Base-by-base conservation (phyloP, 495 filamentous ascomycete species). In the Penicillium mononematosum region DNA sequence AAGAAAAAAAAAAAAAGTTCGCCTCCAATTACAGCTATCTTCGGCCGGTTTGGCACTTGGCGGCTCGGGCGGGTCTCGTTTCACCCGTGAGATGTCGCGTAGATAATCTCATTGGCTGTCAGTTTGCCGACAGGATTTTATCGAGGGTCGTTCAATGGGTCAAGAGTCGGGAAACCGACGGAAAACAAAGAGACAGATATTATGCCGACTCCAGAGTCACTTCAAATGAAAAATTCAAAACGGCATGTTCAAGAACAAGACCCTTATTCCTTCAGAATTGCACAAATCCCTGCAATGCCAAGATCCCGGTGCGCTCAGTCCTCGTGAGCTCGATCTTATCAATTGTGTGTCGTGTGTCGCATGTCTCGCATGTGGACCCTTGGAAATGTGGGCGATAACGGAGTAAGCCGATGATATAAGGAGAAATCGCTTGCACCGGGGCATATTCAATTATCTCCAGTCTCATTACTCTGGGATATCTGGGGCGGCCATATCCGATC, bases 1-100 rank as follows among this genome's bases (percentile, higher is more conserved):
- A 67, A 65, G 56, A 45, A 25, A n/a, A 51, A 31, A 46, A 61
- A 65, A 59, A 55, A 62, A 59, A 60, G 60, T 48, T 59, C 51
- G 39, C 47, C 55, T 57, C 47, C 46, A 29, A 41, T 55, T 41
- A 8, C 39, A 41, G 31, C 25, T 55, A 59, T 54, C 57, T 61
- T 55, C 64, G 53, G 36, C 16, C 6, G 8, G 46, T 45, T 39
- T 16, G 20, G 38, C 49, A 1, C 65, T 70, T 69, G 66, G 61
- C 68, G 47, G 4, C 67, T 64, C 68, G 59, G 62, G 58, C 36
- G 56, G 45, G 46, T 24, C 17, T n/a, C 10, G 11, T 25, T 27
- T 46, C 22, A 11, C 16, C 52, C 47, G 36, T n/a, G 22, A 46
- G 3, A 29, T 10, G 45, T 45, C 53, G 53, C 5, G 11, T 6